phyloP scores from a whole-genome alignment of 2,329 filamentous ascomycete species.

The Aspergillus candidus region DNA sequence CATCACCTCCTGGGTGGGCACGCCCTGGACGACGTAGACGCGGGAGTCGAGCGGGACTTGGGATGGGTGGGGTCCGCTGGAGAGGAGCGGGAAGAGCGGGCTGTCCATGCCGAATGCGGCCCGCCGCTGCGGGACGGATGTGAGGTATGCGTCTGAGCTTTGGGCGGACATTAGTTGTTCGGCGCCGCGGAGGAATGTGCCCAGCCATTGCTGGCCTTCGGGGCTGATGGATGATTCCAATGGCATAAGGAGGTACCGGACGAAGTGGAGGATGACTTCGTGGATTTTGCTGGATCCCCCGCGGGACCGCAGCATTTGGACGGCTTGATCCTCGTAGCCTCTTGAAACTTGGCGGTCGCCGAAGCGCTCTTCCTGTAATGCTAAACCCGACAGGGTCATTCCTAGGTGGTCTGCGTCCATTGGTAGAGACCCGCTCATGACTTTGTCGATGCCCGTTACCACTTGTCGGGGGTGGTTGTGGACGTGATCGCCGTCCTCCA shows the following conservation, averaged over 20 bases:
- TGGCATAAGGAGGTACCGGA: constrained; percentile 28
- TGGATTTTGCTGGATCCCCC: constrained; percentile 19
- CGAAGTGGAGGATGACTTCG: constrained; percentile 31
- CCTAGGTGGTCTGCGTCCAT: constrained; percentile 26
- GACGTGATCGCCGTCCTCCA: constrained; percentile 20
- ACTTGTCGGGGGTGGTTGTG: constrained; percentile 24
- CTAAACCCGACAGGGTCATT: constrained; percentile 31
- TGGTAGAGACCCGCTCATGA: constrained; percentile 13
- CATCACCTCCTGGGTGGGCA: constrained; percentile 29
- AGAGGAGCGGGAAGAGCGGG: constrained; percentile 35
- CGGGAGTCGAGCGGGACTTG: constrained; percentile 31
- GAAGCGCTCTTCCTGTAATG: constrained; percentile 36
- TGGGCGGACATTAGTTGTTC: constrained; percentile 31
- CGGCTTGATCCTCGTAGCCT: constrained; percentile 25
- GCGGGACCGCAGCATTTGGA: constrained; percentile 27
- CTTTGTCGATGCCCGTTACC: constrained; percentile 24
- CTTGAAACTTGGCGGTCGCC: constrained; percentile 25
- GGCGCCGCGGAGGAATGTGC: constrained; percentile 32
- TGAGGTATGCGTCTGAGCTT: constrained; percentile 21
- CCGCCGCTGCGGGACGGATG: constrained; percentile 24
- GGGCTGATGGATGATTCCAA: constrained; percentile 13
- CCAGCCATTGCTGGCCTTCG: constrained; percentile 23
- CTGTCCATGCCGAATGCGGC: constrained; percentile 32
- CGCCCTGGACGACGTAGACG: constrained; percentile 31
- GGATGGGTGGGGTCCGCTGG: constrained; percentile 36